Conservation (phyloP, 148 eudicot genomes). For the Nyssa sinensis region DNA sequence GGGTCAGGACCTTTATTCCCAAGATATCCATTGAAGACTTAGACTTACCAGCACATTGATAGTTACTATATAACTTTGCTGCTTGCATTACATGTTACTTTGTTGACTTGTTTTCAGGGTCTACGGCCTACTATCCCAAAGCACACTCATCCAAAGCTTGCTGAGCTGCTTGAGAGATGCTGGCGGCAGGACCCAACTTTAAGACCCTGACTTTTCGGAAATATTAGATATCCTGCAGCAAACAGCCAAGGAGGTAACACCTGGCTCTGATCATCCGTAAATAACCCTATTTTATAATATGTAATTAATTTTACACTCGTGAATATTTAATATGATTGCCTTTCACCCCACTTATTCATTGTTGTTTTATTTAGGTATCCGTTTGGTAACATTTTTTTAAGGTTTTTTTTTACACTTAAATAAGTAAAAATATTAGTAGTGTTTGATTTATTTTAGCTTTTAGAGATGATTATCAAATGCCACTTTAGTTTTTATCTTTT, state of each 20-base stretch:
- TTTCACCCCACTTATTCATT: not conserved
- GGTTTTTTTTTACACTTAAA: too few relatives aligned
- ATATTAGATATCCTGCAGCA: slow-evolving; percentile 60
- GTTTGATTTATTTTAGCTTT: too few relatives aligned
- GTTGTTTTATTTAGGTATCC: too few relatives aligned
- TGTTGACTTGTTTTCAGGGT: slow-evolving; percentile 46
- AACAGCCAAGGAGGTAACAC: slow-evolving; percentile 72
- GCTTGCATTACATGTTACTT: not conserved
- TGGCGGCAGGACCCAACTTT: slow-evolving; percentile 87
- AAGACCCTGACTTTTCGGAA: slow-evolving; percentile 89
- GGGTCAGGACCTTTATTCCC: not conserved
- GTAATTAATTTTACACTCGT: not conserved
- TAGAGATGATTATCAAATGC: too few relatives aligned
- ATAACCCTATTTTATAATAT: not conserved
- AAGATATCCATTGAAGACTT: not conserved
- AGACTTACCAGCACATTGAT: not conserved
- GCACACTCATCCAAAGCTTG: slow-evolving; percentile 59
- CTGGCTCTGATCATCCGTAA: not conserved
- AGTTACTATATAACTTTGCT: not conserved
- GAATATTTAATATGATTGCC: not conserved
- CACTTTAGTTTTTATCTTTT: too few relatives aligned
- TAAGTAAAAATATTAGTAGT: too few relatives aligned
- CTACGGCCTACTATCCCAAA: slow-evolving; percentile 88
- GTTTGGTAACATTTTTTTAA: too few relatives aligned
- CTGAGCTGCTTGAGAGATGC: slow-evolving; percentile 91